Percentiles rank a stretch among this genome's conserved stretches.
Evolutionary conservation across 371 early-diverging fungal genomes (phyloP).

Genomic region (Smittium culicis): DNA sequence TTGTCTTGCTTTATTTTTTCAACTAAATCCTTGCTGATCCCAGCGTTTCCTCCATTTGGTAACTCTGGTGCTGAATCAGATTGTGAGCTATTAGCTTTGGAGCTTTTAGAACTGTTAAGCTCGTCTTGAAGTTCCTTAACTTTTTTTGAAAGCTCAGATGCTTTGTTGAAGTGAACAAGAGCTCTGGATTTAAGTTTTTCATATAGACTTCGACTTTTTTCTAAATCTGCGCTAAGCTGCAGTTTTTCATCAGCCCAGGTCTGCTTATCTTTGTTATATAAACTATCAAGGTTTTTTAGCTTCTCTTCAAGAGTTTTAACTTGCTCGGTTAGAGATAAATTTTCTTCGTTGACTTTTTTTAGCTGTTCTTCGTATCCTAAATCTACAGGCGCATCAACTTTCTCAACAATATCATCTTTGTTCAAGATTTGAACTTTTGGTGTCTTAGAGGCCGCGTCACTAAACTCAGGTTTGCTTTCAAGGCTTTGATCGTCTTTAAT

Average conservation of each 20-base stretch:
- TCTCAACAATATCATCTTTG: background rate
- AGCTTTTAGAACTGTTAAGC: background rate
- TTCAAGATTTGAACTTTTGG: background rate
- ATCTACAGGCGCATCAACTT: background rate
- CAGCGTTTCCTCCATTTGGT: background rate
- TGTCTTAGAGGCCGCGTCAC: background rate
- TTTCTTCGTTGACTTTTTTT: background rate
- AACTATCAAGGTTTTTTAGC: background rate
- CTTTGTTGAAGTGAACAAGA: background rate
- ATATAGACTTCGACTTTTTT: conserved; percentile 2
- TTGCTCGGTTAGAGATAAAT: background rate
- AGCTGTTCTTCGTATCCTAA: background rate
- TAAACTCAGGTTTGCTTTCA: background rate
- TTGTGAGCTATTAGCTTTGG: background rate
- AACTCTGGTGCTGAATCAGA: background rate
- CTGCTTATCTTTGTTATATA: background rate
- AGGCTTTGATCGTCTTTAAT: background rate
- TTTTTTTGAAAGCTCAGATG: background rate
- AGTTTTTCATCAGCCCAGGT: conserved; percentile 2
- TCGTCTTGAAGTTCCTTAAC: background rate
- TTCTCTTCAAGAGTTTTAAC: background rate
- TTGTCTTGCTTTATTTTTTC: background rate
- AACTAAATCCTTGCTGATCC: background rate
- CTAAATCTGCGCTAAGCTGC: background rate
- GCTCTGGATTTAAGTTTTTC: conserved; percentile 10